Evolutionary conservation across 345 rosid genomes (phyloP).

Genomic region (Eucalyptus erythrocorys): DNA sequence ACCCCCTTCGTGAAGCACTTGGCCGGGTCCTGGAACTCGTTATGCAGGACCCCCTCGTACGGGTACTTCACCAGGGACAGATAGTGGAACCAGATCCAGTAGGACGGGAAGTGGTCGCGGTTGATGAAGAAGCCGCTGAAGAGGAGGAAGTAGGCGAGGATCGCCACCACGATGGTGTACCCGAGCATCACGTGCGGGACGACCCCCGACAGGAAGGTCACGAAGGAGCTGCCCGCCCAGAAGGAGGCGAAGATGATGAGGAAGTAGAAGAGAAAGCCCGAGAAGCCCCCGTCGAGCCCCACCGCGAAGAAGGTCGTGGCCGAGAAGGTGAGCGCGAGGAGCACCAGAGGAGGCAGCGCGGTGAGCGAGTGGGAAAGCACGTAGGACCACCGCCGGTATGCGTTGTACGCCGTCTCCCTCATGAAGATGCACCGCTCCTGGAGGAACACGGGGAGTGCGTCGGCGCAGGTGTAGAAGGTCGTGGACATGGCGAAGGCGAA

Average conservation of each 20-base stretch:
- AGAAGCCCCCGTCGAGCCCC: slow-evolving; percentile 71
- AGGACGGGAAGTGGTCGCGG: slow-evolving; percentile 66
- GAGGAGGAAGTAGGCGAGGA: slow-evolving; percentile 81
- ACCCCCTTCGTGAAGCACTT: slow-evolving; percentile 71
- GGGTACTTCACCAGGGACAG: slow-evolving; percentile 87
- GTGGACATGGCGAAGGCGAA: slow-evolving; percentile 97
- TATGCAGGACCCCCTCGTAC: slow-evolving; percentile 67
- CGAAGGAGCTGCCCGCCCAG: slow-evolving; percentile 94
- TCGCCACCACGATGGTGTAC: slow-evolving; percentile 80
- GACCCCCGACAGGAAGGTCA: slow-evolving; percentile 78
- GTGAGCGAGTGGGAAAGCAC: slow-evolving; percentile 65
- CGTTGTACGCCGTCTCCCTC: slow-evolving; percentile 88
- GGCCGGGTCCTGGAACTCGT: slow-evolving; percentile 55
- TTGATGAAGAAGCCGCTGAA: slow-evolving; percentile 94
- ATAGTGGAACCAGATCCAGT: slow-evolving; percentile 99
- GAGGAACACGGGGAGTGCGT: slow-evolving; percentile 85
- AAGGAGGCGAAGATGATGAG: slow-evolving; percentile 68
- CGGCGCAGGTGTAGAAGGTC: slow-evolving; percentile 92
- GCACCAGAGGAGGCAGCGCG: slow-evolving; percentile 37
- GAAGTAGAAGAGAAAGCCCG: slow-evolving; percentile 64
- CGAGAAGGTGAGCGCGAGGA: slow-evolving; percentile 60
- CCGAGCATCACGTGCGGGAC: slow-evolving; percentile 95
- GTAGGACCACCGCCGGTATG: slow-evolving; percentile 79
- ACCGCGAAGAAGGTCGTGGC: slow-evolving; percentile 77
- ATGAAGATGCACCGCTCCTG: slow-evolving; percentile 95